phyloP scores from a whole-genome alignment of 2,329 filamentous ascomycete genomes.

The Cladorrhinum sp. region DNA sequence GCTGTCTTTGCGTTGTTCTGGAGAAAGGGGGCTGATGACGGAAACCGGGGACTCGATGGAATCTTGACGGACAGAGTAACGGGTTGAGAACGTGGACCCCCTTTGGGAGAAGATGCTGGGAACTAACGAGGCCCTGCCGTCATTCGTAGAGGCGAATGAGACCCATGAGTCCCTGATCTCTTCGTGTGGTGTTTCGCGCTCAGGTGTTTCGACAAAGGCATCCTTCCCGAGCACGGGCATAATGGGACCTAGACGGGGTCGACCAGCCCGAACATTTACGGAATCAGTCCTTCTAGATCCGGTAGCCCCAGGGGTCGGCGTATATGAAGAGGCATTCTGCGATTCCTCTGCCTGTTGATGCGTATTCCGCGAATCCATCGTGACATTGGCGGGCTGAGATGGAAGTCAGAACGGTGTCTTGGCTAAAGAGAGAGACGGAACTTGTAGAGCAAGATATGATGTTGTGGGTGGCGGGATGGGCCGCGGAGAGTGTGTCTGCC shows the following conservation, averaged over 20 bases:
- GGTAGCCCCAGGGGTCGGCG: neutral
- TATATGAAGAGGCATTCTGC: neutral
- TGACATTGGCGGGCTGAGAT: neutral
- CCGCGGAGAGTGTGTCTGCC: neutral
- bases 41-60: slow-evolving; percentile 22
- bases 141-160: slow-evolving; percentile 18
- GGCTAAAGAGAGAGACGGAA: no score
- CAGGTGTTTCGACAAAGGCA: neutral
- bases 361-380: neutral
- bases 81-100: slow-evolving; percentile 17
- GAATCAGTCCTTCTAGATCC: neutral
- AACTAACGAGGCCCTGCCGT: slow-evolving; percentile 16
- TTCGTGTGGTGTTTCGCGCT: neutral
- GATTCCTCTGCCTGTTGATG: neutral
- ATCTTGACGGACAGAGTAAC: slow-evolving; percentile 20
- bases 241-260: neutral
- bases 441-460: neutral
- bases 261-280: neutral
- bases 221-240: slow-evolving; percentile 1
- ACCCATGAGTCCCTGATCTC: slow-evolving; percentile 17
- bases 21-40: slow-evolving; percentile 13
- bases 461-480: neutral
- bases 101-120: slow-evolving; percentile 23
- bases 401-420: neutral
- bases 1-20: slow-evolving; percentile 15